These are phyloP conservation scores for Forsythia viridissima DNA, from an alignment of 257 asterid species.

Conservation along the genomic window DNA sequence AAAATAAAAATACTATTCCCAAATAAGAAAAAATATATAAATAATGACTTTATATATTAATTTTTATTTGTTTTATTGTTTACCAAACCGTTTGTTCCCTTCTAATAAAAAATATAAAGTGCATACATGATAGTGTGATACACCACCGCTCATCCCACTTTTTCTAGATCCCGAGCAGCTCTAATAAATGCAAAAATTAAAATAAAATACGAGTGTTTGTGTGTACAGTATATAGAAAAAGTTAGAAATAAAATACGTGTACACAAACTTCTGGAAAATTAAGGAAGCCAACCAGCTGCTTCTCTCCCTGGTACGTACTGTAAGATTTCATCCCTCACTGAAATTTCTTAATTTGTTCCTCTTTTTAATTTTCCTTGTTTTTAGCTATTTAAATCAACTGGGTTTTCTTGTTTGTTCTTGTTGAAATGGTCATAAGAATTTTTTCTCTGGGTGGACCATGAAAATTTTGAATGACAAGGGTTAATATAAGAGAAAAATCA, in stretches of 20 bases:
- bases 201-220: neutral
- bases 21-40: neutral
- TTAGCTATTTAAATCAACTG: conserved; percentile 10
- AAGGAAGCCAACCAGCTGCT: conserved; percentile 18
- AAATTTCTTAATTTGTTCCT: neutral
- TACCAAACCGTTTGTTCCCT: conserved; percentile 21
- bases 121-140: conserved; percentile 6
- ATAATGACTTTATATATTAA: too few relatives aligned
- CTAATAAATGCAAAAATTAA: conserved; percentile 3
- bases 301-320: conserved; percentile 18
- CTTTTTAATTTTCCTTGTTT: conserved; percentile 15
- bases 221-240: too few relatives aligned
- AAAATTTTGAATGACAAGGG: conserved; percentile 11
- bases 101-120: neutral
- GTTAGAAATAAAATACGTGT: too few relatives aligned
- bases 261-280: neutral
- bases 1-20: too few relatives aligned
- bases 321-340: neutral
- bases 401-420: conserved; percentile 15
- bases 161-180: conserved; percentile 17
- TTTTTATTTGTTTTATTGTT: neutral
- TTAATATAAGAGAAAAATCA: neutral
- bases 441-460: neutral
- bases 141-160: neutral
- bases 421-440: conserved; percentile 33